These are phyloP conservation scores for Boletus subcaerulescens DNA, from an alignment of 768 basidiomycete species.

Conservation along the genomic window DNA sequence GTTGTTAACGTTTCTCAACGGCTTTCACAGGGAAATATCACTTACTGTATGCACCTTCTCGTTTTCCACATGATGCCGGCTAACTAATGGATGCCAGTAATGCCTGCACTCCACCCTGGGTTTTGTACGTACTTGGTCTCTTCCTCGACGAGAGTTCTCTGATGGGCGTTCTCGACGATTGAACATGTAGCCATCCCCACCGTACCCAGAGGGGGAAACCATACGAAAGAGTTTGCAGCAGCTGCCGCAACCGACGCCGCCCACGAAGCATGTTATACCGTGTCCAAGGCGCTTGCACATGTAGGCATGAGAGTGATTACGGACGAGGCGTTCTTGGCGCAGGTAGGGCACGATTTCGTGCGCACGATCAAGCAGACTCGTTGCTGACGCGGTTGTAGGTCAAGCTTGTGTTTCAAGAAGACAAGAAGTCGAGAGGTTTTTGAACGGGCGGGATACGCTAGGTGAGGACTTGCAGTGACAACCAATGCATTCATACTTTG, in stretches of 20 bases:
- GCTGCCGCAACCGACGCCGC: constrained; percentile 58
- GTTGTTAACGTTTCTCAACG: neutral
- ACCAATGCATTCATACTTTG: neutral
- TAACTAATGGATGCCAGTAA: constrained; percentile 30
- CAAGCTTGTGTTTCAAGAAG: constrained; percentile 47
- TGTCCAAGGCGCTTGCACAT: constrained; percentile 69
- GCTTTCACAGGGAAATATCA: constrained; percentile 47
- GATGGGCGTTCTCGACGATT: neutral
- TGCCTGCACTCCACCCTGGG: constrained; percentile 73
- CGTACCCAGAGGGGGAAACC: constrained; percentile 68
- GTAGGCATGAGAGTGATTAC: constrained; percentile 65
- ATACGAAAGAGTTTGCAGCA: constrained; percentile 65
- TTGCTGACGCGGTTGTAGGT: constrained; percentile 35
- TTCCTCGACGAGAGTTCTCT: neutral
- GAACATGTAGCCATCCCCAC: constrained; percentile 66
- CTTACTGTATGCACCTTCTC: constrained; percentile 51
- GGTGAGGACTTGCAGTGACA: neutral
- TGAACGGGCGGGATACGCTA: neutral
- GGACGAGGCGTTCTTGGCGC: constrained; percentile 60
- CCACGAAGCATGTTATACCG: constrained; percentile 63
- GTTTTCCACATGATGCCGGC: neutral
- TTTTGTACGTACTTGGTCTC: constrained; percentile 37
- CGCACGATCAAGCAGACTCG: neutral
- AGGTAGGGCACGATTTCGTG: constrained; percentile 38
- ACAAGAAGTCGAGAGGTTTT: constrained; percentile 24